These are phyloP conservation scores for Artomyces pyxidatus DNA, from an alignment of 768 basidiomycete species.

Conservation along the genomic window DNA sequence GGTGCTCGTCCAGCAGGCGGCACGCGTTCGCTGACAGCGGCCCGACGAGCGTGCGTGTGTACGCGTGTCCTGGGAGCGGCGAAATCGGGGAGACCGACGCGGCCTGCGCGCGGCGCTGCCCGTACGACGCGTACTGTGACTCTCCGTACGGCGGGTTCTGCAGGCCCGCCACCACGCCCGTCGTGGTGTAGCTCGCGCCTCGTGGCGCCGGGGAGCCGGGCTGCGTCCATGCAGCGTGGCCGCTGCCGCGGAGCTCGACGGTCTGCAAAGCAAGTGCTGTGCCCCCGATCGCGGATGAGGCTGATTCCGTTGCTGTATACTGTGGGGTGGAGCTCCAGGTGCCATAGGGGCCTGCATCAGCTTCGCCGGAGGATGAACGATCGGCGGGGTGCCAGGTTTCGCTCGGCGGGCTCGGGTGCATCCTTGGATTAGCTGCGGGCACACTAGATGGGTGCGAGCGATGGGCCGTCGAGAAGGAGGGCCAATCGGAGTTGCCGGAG, in stretches of 20 bases:
- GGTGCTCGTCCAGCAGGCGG: constrained; percentile 76
- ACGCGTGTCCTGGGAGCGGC: constrained; percentile 57
- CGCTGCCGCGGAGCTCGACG: constrained; percentile 11
- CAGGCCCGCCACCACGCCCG: background rate
- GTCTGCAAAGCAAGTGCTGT: background rate
- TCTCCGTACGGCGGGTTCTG: constrained; percentile 12
- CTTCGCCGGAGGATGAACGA: constrained; percentile 6
- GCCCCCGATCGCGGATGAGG: background rate
- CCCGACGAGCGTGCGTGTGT: constrained; percentile 85
- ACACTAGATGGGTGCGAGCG: constrained; percentile 8
- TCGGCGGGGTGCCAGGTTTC: constrained; percentile 5
- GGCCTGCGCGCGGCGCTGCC: constrained; percentile 16
- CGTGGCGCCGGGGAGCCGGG: constrained; percentile 10
- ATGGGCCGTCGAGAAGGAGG: too few species aligned
- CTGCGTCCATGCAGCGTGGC: constrained; percentile 11
- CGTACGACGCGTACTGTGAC: constrained; percentile 18
- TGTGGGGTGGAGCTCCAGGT: constrained; percentile 8
- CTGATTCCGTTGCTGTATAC: constrained; percentile 5
- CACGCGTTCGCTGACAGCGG: constrained; percentile 83
- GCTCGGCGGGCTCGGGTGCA: constrained; percentile 6
- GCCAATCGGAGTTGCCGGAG: constrained; percentile 3
- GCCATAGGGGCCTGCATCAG: constrained; percentile 13
- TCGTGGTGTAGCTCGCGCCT: constrained; percentile 6
- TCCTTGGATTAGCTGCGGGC: constrained; percentile 4
- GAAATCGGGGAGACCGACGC: constrained; percentile 29